Evolutionary conservation across 495 filamentous ascomycete genomes (phyloP), one percentile per base, ranked within the genome.

Genomic region (Penicillium argentinense): DNA sequence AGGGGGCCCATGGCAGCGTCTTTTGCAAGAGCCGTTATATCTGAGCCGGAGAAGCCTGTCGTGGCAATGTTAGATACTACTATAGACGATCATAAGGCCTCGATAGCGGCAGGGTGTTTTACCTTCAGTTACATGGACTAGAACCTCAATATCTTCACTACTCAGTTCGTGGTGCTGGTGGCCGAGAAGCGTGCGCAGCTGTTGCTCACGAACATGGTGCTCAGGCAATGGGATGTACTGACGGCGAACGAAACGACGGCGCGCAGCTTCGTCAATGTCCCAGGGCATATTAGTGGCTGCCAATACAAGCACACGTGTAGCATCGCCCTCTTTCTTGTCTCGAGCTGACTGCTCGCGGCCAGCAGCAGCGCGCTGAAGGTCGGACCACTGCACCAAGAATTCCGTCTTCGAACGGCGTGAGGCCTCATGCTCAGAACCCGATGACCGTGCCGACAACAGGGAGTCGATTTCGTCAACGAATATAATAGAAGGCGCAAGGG

Each of bases 381-480:
- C 91, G 36, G 86, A 90, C 93, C 93, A 99, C 59, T 97, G 92
- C 32, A 99, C 96, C 42, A 99, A 65, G 47, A 99, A 99, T 58
- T 99, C 93, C 0, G 93, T 99, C 69, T 99, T 97, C 56, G 96
- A 95, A 19, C 95, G 79, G 28, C 92, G 78, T 6, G 91, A 95
- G 4, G 95, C 87, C 67, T 99, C 93, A 60, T 97, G 86, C 56
- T 99, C 93, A 5, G 89, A 84, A 2, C 79, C 82, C 0, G 89
- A 89, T 6, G 84, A 86, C 17, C 93, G 81, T 2, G 91, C 80
- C 1, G 89, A 95, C 1, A 99, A 76, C 4, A 99, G 70, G 1
- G 93, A 97, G 64, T 99, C 93, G 56, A 99, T 99, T 63, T 99
- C 93, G 57, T 99, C 93, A 5, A 99, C 91, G 53, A 99, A 99